Evolutionary conservation across 2,329 filamentous ascomycete genomes (phyloP), one percentile per base, ranked within the genome.

Genomic region (Aspergillus sp.): DNA sequence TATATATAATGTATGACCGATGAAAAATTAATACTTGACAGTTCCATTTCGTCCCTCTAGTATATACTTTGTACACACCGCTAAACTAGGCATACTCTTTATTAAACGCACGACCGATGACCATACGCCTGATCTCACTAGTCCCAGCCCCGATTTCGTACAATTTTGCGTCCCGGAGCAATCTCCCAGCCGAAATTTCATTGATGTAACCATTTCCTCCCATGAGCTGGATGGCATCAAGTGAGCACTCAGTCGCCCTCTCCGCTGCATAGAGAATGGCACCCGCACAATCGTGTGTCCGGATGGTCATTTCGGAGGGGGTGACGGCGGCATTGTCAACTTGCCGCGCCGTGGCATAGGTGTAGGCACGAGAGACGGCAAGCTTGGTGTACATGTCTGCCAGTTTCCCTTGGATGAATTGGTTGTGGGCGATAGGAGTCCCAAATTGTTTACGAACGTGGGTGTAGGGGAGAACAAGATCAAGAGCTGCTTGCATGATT

Each of bases 91-190:
- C 79, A 65, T 83, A 95, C 68, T 94, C 85, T 71, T 86, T 90
- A 68, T 95, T 95, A 56, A 95, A 96, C 1, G 83, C 86, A 52
- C 90, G 76, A 27, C 93, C 91, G 61, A 98, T 95, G 5, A 98
- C 89, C 82, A 97, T 94, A 52, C 90, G 78, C 53, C 93, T 77
- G 40, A 98, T 85, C 71, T 98, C 93, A 47, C 89, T 95, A 4
- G 93, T 97, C 5, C 93, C 93, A 5, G 93, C 93, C 1, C 93
- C 93, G 63, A 98, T 97, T 71, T 97, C 93, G 66, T 98, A 98
- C 47, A 98, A 67, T 63, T 86, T 86, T 4, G 82, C 82, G 68
- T 86, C 82, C 60, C 93, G 72, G 56, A 97, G 69, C 53, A 97
- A 77, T 51, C 91, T 76, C 19, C 90, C 94, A 0, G 89, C 90